Evolutionary conservation across 1,284 basidiomycete genomes (phyloP).

Genomic region (Boletus hoseneyae): DNA sequence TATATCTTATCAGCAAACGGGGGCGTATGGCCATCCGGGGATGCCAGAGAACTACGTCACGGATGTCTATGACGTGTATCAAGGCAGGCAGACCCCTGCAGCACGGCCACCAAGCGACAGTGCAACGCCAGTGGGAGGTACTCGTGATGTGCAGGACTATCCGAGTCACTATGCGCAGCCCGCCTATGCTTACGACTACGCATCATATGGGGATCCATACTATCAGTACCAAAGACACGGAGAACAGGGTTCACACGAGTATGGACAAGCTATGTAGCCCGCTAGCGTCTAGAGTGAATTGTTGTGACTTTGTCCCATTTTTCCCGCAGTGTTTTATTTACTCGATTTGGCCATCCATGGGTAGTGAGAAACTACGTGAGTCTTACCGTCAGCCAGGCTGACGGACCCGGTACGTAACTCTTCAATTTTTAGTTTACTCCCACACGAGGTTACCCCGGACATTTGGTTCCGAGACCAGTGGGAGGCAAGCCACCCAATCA

Average conservation of each 20-base stretch:
- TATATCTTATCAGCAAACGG: conserved; percentile 41
- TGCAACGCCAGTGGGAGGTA: conserved; percentile 14
- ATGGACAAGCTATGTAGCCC: conserved; percentile 34
- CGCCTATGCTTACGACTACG: conserved; percentile 28
- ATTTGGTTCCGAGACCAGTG: not conserved
- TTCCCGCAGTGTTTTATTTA: conserved; percentile 25
- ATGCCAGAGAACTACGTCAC: conserved; percentile 35
- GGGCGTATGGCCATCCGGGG: conserved; percentile 20
- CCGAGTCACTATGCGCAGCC: conserved; percentile 29
- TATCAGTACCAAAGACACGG: conserved; percentile 31
- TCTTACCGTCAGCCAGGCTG: too few relatives aligned
- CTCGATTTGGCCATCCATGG: conserved; percentile 26
- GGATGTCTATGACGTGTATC: conserved; percentile 52
- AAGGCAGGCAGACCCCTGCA: conserved; percentile 40
- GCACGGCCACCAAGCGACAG: conserved; percentile 21
- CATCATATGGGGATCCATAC: conserved; percentile 30
- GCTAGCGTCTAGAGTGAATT: conserved; percentile 14
- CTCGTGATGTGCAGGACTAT: conserved; percentile 38
- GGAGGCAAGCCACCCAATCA: not conserved
- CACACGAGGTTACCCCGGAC: not conserved
- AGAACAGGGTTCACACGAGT: conserved; percentile 29
- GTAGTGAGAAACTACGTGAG: too few relatives aligned
- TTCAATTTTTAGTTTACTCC: not conserved
- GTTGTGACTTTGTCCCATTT: conserved; percentile 19
- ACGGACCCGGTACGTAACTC: conserved; percentile 1